phyloP scores from a whole-genome alignment of 2,329 filamentous ascomycete genomes.

The Dactylellina parvicollis region DNA sequence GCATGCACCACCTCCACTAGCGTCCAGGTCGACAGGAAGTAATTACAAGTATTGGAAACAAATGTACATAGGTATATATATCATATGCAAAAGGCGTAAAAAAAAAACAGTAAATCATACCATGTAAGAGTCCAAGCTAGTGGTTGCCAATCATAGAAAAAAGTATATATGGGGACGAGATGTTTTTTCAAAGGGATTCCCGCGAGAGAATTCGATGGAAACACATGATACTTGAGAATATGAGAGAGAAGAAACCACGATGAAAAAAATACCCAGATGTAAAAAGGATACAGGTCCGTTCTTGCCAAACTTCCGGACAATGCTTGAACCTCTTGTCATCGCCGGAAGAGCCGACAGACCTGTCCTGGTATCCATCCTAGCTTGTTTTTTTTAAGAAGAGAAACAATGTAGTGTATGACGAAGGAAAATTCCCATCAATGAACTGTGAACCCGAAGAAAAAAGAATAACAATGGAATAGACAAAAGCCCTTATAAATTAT shows the following conservation, averaged over 20 bases:
- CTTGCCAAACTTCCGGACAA: constrained; percentile 52
- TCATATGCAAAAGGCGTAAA: not conserved
- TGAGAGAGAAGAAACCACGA: constrained; percentile 8
- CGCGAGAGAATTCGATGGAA: not conserved
- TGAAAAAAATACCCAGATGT: constrained; percentile 48
- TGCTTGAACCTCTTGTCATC: constrained; percentile 55
- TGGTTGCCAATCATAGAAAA: constrained; percentile 25
- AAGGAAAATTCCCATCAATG: not conserved
- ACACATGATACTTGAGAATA: constrained; percentile 13
- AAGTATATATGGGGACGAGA: constrained; percentile 7
- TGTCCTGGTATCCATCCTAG: constrained; percentile 50
- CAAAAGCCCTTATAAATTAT: constrained; percentile 35
- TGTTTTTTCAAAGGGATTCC: constrained; percentile 3
- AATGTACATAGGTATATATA: constrained; percentile 39
- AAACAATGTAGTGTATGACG: not conserved
- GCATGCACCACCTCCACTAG: not conserved
- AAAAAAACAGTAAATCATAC: constrained; percentile 10
- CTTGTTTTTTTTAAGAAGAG: constrained; percentile 16
- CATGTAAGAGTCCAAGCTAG: constrained; percentile 29
- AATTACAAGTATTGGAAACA: constrained; percentile 46
- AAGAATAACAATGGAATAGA: constrained; percentile 13
- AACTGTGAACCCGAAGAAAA: not conserved
- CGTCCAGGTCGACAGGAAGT: constrained; percentile 22
- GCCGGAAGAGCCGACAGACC: constrained; percentile 54
- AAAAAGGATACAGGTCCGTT: constrained; percentile 42